Conservation (phyloP, 108 stramenopile genomes). For the Phaeodactylum tricornutum region DNA sequence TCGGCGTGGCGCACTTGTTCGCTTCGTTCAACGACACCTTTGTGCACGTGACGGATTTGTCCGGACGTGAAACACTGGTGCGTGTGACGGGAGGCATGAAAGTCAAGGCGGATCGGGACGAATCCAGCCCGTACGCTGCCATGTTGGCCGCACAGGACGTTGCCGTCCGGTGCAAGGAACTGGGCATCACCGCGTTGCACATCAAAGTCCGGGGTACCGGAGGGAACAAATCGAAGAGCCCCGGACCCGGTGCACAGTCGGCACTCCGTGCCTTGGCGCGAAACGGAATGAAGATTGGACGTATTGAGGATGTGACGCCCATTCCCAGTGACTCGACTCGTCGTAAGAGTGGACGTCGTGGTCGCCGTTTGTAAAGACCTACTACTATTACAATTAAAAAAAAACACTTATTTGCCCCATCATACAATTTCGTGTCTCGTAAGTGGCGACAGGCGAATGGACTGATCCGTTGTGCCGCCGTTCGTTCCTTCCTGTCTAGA, state of each 20-base stretch:
- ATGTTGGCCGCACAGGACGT: conserved; percentile 99
- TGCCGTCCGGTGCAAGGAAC: conserved; percentile 89
- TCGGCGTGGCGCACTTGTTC: conserved; percentile 99
- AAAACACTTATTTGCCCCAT: no score
- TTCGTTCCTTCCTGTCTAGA: no score
- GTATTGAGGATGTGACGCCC: conserved; percentile 99
- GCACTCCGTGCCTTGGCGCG: conserved; percentile 96
- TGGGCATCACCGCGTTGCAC: conserved; percentile 99
- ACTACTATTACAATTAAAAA: no score
- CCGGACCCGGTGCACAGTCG: conserved; percentile 98
- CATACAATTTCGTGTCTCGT: no score
- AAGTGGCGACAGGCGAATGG: no score
- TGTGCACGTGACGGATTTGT: conserved; percentile 99
- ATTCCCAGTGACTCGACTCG: conserved; percentile 98
- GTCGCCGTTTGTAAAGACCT: conserved; percentile 92
- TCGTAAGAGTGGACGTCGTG: conserved; percentile 97
- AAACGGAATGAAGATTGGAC: conserved; percentile 98
- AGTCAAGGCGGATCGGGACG: conserved; percentile 99
- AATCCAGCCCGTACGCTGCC: conserved; percentile 98
- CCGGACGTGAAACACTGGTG: conserved; percentile 98
- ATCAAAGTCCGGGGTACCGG: conserved; percentile 99
- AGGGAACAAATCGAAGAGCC: conserved; percentile 92
- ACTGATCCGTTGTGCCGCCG: no score
- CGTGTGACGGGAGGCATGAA: conserved; percentile 99
- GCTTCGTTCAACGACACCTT: conserved; percentile 99